These are phyloP conservation scores for Athelia psychrophila DNA, from an alignment of 1,284 basidiomycete species.

Conservation along the genomic window DNA sequence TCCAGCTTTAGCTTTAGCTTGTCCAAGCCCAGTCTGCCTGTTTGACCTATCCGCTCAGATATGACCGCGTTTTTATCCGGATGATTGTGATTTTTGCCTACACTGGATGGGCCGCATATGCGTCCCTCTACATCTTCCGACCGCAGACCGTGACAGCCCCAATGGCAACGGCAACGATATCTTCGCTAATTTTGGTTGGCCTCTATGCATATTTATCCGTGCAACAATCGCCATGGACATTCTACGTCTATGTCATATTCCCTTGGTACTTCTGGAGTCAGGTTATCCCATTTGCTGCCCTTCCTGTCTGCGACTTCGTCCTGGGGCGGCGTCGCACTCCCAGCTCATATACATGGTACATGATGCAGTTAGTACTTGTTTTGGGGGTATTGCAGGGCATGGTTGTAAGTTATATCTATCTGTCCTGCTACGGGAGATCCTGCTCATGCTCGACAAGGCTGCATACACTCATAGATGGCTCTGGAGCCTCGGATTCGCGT, in stretches of 20 bases:
- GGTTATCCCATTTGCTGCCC: slow-evolving; percentile 31
- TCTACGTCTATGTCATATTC: slow-evolving; percentile 77
- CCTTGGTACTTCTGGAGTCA: slow-evolving; percentile 77
- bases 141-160: slow-evolving; percentile 14
- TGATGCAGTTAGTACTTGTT: slow-evolving; percentile 27
- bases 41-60: no score
- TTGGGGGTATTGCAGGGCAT: slow-evolving; percentile 58
- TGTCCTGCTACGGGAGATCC: not conserved
- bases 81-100: slow-evolving; percentile 74
- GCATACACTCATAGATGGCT: slow-evolving; percentile 69
- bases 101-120: slow-evolving; percentile 74
- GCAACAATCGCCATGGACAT: slow-evolving; percentile 69
- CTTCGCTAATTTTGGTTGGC: slow-evolving; percentile 30
- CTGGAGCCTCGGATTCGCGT: slow-evolving; percentile 70
- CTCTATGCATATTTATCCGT: slow-evolving; percentile 56
- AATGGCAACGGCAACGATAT: slow-evolving; percentile 13
- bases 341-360: slow-evolving; percentile 1
- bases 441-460: slow-evolving; percentile 33
- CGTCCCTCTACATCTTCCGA: slow-evolving; percentile 51
- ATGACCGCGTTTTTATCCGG: slow-evolving; percentile 76
- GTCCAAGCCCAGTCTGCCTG: no score
- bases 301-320: slow-evolving; percentile 15
- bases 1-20: no score
- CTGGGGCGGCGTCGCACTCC: not conserved
- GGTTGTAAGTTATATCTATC: slow-evolving; percentile 54